Evolutionary conservation across 257 asterid genomes (phyloP), one percentile per base, ranked within the genome.

Genomic region (Plantago elongata): DNA sequence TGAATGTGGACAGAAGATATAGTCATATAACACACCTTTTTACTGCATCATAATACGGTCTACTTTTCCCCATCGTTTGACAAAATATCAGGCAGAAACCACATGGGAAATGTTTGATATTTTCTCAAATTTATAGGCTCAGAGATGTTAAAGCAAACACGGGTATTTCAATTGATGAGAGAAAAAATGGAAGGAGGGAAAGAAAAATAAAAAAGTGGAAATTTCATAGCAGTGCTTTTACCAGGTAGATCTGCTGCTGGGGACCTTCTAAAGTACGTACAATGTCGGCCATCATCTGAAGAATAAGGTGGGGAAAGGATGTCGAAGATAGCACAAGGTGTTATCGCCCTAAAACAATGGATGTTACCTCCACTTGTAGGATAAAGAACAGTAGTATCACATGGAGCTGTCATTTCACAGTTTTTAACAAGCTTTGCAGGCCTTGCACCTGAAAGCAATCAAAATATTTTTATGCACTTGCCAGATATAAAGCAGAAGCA

Each of bases 251-350:
- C 95, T 37, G 52, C 75, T 47, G 74, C 78, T 4, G 81, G 76
- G 72, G 94, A 83, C 78, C 73, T 82, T 68, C 83, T 80, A 69
- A 80, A 93, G 68, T 93, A 93, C 65, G 95, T 82, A 83, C 99
- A 93, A 62, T 93, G 97, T 0, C 99, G 83, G 42, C 97, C 99
- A 45, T 83, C 95, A 63, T 82, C 96, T 18, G 96, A 75, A 61
- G 87, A 82, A 81, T 93, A 93, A 18, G 99, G 99, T 45, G 99
- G 99, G 67, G 88, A 90, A 61, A 93, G 96, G 75, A 93, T 93
- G 76, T 93, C 99, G 48, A 93, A 87, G 70, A 93, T 77, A 42
- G 99, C 99, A 51, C 99, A 93, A 18, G 97, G 99, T 61, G 89
- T 83, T 55, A 85, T 73, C 15, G 99, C 99, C 78, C 77, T 83